Percentiles rank a stretch among this genome's conserved stretches.
Evolutionary conservation across 2,329 filamentous ascomycete species (phyloP).

Genomic region (Diplodia intermedia): DNA sequence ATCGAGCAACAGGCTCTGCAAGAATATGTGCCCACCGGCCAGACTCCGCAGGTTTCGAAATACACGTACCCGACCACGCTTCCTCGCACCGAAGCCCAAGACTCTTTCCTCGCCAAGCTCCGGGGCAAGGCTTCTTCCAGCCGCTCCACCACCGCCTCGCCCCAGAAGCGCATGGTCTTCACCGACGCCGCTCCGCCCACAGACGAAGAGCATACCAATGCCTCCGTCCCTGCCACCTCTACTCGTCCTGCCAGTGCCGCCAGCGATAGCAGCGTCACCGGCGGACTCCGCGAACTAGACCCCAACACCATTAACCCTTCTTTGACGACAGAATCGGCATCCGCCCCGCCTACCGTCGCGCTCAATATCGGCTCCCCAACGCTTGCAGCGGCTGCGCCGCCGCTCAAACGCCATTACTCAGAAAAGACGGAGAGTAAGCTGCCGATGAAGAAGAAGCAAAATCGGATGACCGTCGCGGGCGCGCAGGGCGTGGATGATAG

Average conservation of each 20-base stretch:
- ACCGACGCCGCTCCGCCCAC: constrained; percentile 52
- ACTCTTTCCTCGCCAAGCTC: constrained; percentile 60
- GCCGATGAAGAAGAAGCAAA: constrained; percentile 48
- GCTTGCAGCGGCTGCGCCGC: constrained; percentile 44
- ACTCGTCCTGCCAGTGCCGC: constrained; percentile 35
- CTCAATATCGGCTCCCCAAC: constrained; percentile 27
- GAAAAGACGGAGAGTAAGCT: constrained; percentile 49
- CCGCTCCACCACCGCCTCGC: constrained; percentile 42
- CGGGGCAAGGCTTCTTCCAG: constrained; percentile 42
- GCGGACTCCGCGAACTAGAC: constrained; percentile 55
- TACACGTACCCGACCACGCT: constrained; percentile 83
- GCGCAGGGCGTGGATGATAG: constrained; percentile 46
- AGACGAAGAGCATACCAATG: constrained; percentile 40
- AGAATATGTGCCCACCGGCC: constrained; percentile 85
- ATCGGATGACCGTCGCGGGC: constrained; percentile 52
- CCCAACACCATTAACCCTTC: constrained; percentile 52
- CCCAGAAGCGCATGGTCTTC: constrained; percentile 57
- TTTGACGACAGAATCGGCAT: constrained; percentile 37
- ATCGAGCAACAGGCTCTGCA: constrained; percentile 69
- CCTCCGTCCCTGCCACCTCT: constrained; percentile 30
- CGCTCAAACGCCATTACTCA: constrained; percentile 54
- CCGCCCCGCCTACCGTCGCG: constrained; percentile 41
- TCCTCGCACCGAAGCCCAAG: constrained; percentile 74
- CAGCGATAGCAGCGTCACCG: constrained; percentile 40
- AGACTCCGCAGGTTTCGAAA: constrained; percentile 79